Evolutionary conservation across 441 rosid species (phyloP).

Genomic region (Codiaeum variegatum): DNA sequence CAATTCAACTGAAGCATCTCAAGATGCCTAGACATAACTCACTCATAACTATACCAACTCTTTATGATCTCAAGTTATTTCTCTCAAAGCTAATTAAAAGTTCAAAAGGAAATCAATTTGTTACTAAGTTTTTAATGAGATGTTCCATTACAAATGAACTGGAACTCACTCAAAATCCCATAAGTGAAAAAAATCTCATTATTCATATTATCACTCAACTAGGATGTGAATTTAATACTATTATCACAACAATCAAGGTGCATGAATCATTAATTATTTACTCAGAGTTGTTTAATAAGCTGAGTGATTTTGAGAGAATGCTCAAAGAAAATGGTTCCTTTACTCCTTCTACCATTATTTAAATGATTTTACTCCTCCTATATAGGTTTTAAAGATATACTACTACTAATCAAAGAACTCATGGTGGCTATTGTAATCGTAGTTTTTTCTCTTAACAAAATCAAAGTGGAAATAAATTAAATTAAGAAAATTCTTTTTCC

Average conservation of each 20-base stretch:
- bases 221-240: not conserved
- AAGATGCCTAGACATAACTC: not conserved
- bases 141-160: not conserved
- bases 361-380: not conserved
- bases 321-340: not conserved
- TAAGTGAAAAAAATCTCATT: too few relatives aligned
- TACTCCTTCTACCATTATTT: not conserved
- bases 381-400: not conserved
- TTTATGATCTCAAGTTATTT: not conserved
- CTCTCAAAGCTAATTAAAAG: constrained; percentile 1
- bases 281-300: not conserved
- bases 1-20: not conserved
- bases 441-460: not conserved
- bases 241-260: not conserved
- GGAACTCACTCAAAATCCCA: too few relatives aligned
- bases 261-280: not conserved
- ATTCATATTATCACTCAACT: not conserved
- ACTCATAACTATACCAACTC: not conserved
- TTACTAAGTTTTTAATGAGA: not conserved
- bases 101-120: not conserved
- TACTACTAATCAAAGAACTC: not conserved
- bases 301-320: not conserved
- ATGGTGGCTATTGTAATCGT: not conserved
- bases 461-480: not conserved
- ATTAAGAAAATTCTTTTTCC: not conserved